Evolutionary conservation across 495 filamentous ascomycete genomes (phyloP).

Genomic region (Extremus antarcticus): DNA sequence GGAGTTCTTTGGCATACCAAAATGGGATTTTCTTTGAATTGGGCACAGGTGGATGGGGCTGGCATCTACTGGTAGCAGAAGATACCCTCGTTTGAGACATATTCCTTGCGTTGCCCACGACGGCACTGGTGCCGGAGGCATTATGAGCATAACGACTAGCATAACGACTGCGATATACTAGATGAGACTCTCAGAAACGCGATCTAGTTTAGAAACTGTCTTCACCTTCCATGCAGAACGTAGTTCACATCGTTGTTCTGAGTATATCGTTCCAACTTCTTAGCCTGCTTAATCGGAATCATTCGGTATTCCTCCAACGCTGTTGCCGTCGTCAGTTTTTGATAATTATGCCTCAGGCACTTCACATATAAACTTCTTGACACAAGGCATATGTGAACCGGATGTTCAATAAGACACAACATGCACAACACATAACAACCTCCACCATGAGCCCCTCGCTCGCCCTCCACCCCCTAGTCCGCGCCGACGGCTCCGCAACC

Average conservation of each 20-base stretch:
- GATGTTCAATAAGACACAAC: no score
- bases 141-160: background rate
- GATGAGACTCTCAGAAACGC: no score
- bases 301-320: no score
- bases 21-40: no score
- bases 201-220: no score
- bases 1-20: background rate
- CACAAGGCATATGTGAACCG: no score
- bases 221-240: no score
- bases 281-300: no score
- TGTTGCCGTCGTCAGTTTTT: no score
- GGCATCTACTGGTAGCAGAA: background rate
- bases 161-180: background rate
- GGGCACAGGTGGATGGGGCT: background rate
- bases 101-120: background rate
- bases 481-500: constrained; percentile 78
- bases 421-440: background rate
- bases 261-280: background rate
- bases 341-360: background rate
- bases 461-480: constrained; percentile 39
- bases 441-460: constrained; percentile 6
- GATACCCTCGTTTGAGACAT: background rate
- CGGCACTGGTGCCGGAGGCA: background rate
- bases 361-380: background rate
- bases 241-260: no score